Evolutionary conservation across 2,329 filamentous ascomycete species (phyloP).

Genomic region (Raffaelea albimanens): DNA sequence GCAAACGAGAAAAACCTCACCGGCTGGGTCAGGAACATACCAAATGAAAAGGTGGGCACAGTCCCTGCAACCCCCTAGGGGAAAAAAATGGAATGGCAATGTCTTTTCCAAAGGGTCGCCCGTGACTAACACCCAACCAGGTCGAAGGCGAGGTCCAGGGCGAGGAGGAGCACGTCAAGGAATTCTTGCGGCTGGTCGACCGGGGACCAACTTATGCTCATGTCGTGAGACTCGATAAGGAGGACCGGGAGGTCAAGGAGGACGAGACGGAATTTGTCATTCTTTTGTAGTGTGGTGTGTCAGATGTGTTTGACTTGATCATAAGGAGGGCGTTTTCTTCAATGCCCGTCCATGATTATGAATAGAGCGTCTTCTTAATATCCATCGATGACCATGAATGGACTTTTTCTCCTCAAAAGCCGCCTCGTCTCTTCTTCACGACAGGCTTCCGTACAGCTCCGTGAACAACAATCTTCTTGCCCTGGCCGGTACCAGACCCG

Average conservation of each 20-base stretch:
- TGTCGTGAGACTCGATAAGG: conserved; percentile 65
- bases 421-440: conserved; percentile 44
- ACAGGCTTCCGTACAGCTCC: conserved; percentile 54
- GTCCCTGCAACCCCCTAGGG: not conserved
- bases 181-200: conserved; percentile 66
- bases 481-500: conserved; percentile 16
- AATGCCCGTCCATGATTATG: too few relatives aligned
- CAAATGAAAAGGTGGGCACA: conserved; percentile 44
- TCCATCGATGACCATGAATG: too few relatives aligned
- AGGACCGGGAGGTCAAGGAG: conserved; percentile 53
- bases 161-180: conserved; percentile 49
- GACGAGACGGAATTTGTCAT: conserved; percentile 61
- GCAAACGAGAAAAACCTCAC: conserved; percentile 42
- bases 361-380: too few relatives aligned
- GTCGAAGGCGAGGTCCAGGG: conserved; percentile 89
- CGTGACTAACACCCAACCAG: conserved; percentile 31
- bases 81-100: not conserved
- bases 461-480: conserved; percentile 51
- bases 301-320: too few relatives aligned
- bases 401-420: conserved; percentile 27
- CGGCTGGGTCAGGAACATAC: conserved; percentile 53
- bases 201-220: conserved; percentile 62
- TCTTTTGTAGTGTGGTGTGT: conserved; percentile 30
- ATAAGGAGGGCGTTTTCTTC: too few relatives aligned
- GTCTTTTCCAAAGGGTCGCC: not conserved